Base-by-base conservation (phyloP, 2,329 filamentous ascomycete species). In the Reticulascus tulasneorum region DNA sequence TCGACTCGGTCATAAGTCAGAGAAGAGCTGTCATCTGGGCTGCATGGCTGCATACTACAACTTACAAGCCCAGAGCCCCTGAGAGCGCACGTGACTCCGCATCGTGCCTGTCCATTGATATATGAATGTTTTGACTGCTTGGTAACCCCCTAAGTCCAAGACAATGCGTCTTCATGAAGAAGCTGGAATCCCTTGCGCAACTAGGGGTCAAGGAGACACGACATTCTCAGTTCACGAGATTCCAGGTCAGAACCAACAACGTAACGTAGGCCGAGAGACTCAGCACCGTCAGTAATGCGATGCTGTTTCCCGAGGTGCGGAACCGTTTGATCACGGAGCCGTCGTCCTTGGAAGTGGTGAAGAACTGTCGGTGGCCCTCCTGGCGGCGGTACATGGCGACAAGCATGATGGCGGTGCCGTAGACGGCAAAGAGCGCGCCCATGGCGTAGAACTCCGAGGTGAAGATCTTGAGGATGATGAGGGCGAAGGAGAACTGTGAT, bases 401-500 rank as follows among this genome's bases (percentile, higher is more conserved):
- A 18, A 86, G 71, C 55, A 97, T 69, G 30, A 98, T 77, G 7
- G 87, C 86, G 4, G 83, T 81, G 10, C 91, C 93, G 55, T 97
- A 97, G 31, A 88, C 82, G 27, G 93, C 90, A 58, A 96, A 96
- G 21, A 98, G 72, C 7, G 93, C 93, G n/a, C 93, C 93, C 45
- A 96, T 95, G 49, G 84, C 81, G 64, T 97, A 97, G 69, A 98
- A 97, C 57, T 97, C 93, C 34, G 82, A 77, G 8, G 89, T 96
- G 67, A 98, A 97, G 62, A 98, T 94, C 67, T 94, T 95, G 49
- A 95, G 79, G 34, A 98, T 86, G 45, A 98, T 82, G 32, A 98
- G 80, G 15, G 91, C 83, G 61, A 98, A 97, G 38, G 86, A 91
- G 68, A 97, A 97, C 55, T 97, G 90, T 4, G 86, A 87, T 15